Conservation (phyloP, 768 basidiomycete species). For the Termitomyces sp. region DNA sequence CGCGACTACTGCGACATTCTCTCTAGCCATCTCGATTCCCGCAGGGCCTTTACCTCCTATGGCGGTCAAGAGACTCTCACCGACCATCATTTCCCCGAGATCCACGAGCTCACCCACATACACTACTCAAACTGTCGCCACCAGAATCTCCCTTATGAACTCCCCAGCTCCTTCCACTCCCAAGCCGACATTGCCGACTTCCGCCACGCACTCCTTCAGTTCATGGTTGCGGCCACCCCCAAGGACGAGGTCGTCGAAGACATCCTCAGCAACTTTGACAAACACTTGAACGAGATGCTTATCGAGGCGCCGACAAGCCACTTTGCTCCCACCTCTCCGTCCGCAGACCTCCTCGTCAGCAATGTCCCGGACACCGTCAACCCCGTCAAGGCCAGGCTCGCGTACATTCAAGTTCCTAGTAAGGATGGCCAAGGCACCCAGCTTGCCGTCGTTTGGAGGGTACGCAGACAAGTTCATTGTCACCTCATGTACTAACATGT, state of each 20-base stretch:
- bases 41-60: conserved; percentile 19
- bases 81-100: conserved; percentile 12
- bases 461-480: conserved; percentile 18
- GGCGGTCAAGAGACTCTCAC: conserved; percentile 33
- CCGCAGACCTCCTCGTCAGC: conserved; percentile 37
- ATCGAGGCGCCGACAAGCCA: conserved; percentile 33
- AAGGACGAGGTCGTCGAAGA: conserved; percentile 39
- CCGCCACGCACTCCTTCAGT: conserved; percentile 63
- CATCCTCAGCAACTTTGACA: conserved; percentile 44
- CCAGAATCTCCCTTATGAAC: conserved; percentile 33
- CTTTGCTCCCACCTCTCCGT: conserved; percentile 36
- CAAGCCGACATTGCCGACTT: conserved; percentile 32
- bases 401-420: conserved; percentile 78
- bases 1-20: conserved; percentile 48
- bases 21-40: conserved; percentile 28
- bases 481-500: not conserved
- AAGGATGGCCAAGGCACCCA: conserved; percentile 50
- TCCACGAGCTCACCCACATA: conserved; percentile 38
- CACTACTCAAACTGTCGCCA: conserved; percentile 54
- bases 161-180: conserved; percentile 20
- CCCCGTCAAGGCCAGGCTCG: conserved; percentile 76
- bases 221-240: conserved; percentile 74
- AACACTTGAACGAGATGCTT: conserved; percentile 47
- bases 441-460: conserved; percentile 81
- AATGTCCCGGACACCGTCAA: conserved; percentile 74